A percentile compares a stretch with the other conserved stretches of the same genome.
phyloP scores from a whole-genome alignment of 1,284 basidiomycete species.

The Moniliophthora roreri region DNA sequence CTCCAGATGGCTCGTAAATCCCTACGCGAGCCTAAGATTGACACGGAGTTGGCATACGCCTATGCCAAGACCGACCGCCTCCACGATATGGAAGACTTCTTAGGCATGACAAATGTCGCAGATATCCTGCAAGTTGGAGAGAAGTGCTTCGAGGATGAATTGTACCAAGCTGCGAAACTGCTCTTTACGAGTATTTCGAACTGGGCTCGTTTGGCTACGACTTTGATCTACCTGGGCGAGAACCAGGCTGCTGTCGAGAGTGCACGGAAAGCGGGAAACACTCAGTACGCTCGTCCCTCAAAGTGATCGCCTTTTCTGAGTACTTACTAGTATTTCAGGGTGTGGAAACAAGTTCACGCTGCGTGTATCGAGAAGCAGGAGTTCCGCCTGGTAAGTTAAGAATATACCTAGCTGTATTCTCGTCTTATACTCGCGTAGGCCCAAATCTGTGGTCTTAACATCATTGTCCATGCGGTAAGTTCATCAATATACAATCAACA shows the following conservation, averaged over 20 bases:
- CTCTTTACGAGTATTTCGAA: constrained; percentile 97
- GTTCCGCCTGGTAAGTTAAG: constrained; percentile 74
- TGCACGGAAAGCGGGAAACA: constrained; percentile 98
- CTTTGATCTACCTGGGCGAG: constrained; percentile 97
- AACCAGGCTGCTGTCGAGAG: constrained; percentile 99
- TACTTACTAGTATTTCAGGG: constrained; percentile 45
- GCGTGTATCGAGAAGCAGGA: constrained; percentile 98
- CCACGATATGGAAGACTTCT: constrained; percentile 99
- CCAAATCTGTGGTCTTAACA: constrained; percentile 97
- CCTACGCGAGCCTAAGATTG: constrained; percentile 95
- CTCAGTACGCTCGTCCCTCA: constrained; percentile 64
- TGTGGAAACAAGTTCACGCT: constrained; percentile 99
- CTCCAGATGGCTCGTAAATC: constrained; percentile 99
- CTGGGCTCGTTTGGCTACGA: constrained; percentile 97
- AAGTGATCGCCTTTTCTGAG: not conserved
- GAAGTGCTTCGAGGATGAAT: constrained; percentile 98
- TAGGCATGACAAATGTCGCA: constrained; percentile 98
- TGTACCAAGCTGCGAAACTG: constrained; percentile 96
- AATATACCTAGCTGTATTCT: not conserved
- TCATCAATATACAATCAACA: not conserved
- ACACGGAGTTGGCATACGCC: constrained; percentile 95
- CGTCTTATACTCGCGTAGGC: constrained; percentile 47
- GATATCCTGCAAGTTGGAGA: constrained; percentile 96
- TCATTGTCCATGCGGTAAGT: constrained; percentile 86
- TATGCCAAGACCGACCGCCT: constrained; percentile 97